A percentile compares a stretch with the other conserved stretches of the same genome.
Conservation (phyloP, 768 basidiomycete genomes). For the Amanita rubescens region DNA sequence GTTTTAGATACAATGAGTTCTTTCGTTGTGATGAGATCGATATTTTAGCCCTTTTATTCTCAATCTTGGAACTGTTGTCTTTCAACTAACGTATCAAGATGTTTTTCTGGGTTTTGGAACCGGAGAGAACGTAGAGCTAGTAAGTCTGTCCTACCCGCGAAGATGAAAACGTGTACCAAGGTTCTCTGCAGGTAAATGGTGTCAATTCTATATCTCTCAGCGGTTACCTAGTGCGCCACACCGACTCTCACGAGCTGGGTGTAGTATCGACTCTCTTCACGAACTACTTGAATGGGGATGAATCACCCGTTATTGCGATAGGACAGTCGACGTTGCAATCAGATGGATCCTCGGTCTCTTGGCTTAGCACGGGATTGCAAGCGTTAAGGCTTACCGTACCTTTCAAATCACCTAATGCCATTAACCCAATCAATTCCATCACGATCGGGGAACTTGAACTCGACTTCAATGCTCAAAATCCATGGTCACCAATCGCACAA, state of each 20-base stretch:
- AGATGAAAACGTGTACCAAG: neutral
- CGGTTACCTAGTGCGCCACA: constrained; percentile 51
- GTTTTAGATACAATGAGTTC: neutral
- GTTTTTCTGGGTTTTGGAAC: constrained; percentile 51
- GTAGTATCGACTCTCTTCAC: constrained; percentile 60
- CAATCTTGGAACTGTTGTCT: constrained; percentile 58
- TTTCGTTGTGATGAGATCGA: neutral
- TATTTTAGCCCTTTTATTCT: constrained; percentile 55
- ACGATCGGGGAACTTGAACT: constrained; percentile 53
- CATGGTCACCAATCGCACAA: constrained; percentile 52
- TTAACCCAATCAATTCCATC: constrained; percentile 61
- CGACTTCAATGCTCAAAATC: constrained; percentile 40
- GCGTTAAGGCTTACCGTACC: constrained; percentile 55
- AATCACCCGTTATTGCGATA: constrained; percentile 48
- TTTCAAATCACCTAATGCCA: constrained; percentile 41
- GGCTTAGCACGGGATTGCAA: constrained; percentile 58
- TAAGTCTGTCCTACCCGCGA: constrained; percentile 25
- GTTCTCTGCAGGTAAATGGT: constrained; percentile 35
- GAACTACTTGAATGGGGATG: constrained; percentile 59
- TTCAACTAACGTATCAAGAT: constrained; percentile 51
- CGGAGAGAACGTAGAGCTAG: constrained; percentile 43
- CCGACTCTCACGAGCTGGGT: constrained; percentile 33
- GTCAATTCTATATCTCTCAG: constrained; percentile 50
- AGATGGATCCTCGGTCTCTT: constrained; percentile 51
- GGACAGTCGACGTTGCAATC: constrained; percentile 52